A percentile compares a stretch with the other conserved stretches of the same genome.
These are phyloP conservation scores for Capillidium rhysosporum DNA, from an alignment of 371 early-diverging fungal species.

Conservation along the genomic window DNA sequence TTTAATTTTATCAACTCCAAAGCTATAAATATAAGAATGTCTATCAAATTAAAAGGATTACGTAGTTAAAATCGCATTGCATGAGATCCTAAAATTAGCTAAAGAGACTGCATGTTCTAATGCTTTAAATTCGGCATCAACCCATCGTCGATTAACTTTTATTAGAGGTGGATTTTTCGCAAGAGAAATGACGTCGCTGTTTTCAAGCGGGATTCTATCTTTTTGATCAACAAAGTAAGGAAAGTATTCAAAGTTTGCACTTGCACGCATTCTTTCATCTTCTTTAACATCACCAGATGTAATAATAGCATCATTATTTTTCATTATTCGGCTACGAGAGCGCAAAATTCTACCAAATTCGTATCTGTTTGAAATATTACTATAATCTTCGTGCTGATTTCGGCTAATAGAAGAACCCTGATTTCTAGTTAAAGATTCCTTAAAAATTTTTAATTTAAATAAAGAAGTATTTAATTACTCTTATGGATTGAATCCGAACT, in stretches of 20 bases:
- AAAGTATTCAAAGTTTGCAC: slow-evolving; percentile 10
- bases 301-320: background rate
- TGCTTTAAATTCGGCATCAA: slow-evolving; percentile 17
- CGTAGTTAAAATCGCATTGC: slow-evolving; percentile 14
- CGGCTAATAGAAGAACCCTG: background rate
- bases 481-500: background rate
- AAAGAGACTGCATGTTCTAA: slow-evolving; percentile 19
- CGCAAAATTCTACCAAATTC: background rate
- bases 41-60: slow-evolving; percentile 12
- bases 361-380: background rate
- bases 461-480: background rate
- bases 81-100: slow-evolving; percentile 17
- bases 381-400: background rate
- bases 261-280: background rate
- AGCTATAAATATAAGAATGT: slow-evolving; percentile 5
- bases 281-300: background rate
- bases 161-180: slow-evolving; percentile 14
- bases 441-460: too few species aligned
- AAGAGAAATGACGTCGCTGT: slow-evolving; percentile 17
- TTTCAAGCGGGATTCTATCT: slow-evolving; percentile 21
- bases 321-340: background rate
- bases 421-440: background rate
- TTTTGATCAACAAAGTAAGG: slow-evolving; percentile 24
- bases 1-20: background rate
- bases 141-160: slow-evolving; percentile 19